phyloP scores from a whole-genome alignment of 106 monocot genomes.

The Dioscorea dumetorum region DNA sequence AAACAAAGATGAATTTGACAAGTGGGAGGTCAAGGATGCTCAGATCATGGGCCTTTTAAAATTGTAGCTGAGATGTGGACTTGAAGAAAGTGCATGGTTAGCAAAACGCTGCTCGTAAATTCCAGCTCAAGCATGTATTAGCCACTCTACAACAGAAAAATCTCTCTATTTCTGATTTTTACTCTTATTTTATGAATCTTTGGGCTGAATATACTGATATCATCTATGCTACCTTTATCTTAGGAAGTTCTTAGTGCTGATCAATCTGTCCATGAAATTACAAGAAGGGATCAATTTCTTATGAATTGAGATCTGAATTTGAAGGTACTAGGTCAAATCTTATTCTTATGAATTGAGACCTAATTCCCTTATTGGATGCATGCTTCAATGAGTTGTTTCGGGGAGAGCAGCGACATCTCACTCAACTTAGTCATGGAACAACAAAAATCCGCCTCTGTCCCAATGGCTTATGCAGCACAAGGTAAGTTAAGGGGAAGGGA shows the following conservation, averaged over 20 bases:
- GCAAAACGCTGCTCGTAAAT: background rate
- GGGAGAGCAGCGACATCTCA: constrained; percentile 1
- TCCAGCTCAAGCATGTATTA: constrained; percentile 4
- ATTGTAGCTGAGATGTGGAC: background rate
- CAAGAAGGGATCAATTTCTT: constrained; percentile 6
- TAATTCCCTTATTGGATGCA: background rate
- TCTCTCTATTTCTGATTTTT: constrained; percentile 4
- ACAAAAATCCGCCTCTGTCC: background rate
- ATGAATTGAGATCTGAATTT: constrained; percentile 12
- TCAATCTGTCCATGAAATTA: constrained; percentile 2
- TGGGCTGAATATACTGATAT: constrained; percentile 6
- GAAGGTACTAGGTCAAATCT: background rate
- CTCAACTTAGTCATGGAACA: constrained; percentile 1
- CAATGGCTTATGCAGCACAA: constrained; percentile 6
- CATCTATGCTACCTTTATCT: background rate
- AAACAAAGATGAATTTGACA: background rate
- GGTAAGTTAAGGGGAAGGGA: background rate
- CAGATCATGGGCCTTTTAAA: constrained; percentile 1
- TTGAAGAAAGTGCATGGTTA: constrained; percentile 2
- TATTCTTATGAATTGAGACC: constrained; percentile 6
- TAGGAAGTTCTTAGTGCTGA: background rate
- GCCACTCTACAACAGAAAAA: background rate
- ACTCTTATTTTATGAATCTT: background rate
- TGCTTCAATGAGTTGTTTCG: constrained; percentile 1
- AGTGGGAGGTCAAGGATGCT: constrained; percentile 5